Percentiles rank a stretch among this genome's conserved stretches.
These are phyloP conservation scores for Tylopilus sp. DNA, from an alignment of 1,284 basidiomycete species.

Conservation along the genomic window DNA sequence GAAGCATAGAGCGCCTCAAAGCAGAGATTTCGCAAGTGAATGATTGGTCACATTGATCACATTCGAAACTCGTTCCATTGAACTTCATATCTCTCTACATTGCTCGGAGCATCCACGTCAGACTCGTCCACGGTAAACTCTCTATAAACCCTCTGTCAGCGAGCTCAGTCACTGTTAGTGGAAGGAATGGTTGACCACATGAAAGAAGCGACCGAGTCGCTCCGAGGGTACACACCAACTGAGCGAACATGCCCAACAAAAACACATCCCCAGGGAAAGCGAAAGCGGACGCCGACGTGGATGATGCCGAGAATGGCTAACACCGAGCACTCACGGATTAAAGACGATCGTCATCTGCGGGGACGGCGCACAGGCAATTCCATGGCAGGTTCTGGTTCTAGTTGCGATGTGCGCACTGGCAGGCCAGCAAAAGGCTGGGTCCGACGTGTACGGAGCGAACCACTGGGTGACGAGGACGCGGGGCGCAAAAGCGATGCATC, in stretches of 20 bases:
- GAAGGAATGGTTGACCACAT: too few species aligned
- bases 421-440: slow-evolving; percentile 19
- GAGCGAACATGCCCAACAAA: neutral
- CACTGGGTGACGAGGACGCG: neutral
- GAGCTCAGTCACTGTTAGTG: too few species aligned
- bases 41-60: too few species aligned
- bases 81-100: too few species aligned
- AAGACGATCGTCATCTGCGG: neutral
- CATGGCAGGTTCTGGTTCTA: slow-evolving; percentile 35
- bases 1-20: too few species aligned
- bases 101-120: too few species aligned
- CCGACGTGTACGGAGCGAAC: slow-evolving; percentile 3
- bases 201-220: neutral
- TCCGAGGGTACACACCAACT: neutral
- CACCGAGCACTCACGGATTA: neutral
- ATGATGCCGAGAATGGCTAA: neutral
- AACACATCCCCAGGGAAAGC: neutral
- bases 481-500: slow-evolving; percentile 1
- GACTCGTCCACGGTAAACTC: too few species aligned
- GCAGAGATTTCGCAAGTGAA: too few species aligned
- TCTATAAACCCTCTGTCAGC: too few species aligned
- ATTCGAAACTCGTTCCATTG: too few species aligned
- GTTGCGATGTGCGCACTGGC: slow-evolving; percentile 32
- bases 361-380: slow-evolving; percentile 24
- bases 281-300: neutral